phyloP scores from a whole-genome alignment of 1,284 basidiomycete genomes.

The Ceratobasidium sp. region DNA sequence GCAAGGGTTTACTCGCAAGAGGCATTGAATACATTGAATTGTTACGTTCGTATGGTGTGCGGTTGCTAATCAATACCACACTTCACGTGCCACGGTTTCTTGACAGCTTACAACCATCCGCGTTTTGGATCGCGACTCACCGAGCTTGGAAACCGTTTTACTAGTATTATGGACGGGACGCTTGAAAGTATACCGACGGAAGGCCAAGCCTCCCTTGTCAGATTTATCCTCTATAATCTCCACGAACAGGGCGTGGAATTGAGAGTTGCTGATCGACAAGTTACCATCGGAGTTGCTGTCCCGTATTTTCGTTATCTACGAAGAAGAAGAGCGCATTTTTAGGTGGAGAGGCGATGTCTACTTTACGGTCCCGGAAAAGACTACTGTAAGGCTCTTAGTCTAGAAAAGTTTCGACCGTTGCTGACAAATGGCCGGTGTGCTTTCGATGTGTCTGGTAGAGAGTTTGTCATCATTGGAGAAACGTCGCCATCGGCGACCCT shows the following conservation, averaged over 20 bases:
- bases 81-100: no score
- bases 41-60: no score
- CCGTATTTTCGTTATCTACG: background rate
- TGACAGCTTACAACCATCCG: no score
- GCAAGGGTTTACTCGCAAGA: no score
- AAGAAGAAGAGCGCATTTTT: background rate
- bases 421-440: background rate
- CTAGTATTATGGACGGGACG: no score
- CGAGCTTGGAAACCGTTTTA: no score
- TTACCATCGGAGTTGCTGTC: slow-evolving; percentile 1
- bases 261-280: background rate
- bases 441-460: background rate
- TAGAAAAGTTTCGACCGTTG: background rate
- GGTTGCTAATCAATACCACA: no score
- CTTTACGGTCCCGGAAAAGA: slow-evolving; percentile 1
- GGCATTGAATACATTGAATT: no score
- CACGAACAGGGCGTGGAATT: background rate
- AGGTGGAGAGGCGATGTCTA: background rate
- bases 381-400: background rate
- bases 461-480: slow-evolving; percentile 19
- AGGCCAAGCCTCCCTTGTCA: no score
- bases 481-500: slow-evolving; percentile 17
- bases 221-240: no score
- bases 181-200: no score
- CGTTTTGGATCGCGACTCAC: no score